Evolutionary conservation across 495 filamentous ascomycete genomes (phyloP), one percentile per base, ranked within the genome.

Genomic region (Chaetomium tenue): DNA sequence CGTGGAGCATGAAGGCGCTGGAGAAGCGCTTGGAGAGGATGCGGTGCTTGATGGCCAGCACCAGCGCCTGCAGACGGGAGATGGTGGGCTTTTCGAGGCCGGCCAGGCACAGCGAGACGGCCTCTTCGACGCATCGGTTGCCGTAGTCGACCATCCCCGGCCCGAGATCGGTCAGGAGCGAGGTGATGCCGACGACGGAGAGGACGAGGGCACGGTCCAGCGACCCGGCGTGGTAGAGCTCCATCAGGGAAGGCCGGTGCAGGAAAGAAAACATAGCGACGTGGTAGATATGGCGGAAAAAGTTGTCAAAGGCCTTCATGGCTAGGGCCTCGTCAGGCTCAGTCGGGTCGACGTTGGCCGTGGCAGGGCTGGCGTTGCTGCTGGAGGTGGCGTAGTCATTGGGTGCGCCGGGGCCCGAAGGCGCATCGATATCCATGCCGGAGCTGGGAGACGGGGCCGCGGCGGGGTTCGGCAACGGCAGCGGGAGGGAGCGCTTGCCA

Each of bases 201-300:
- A 82, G 72, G 2, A 83, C 74, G 4, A 83, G 71, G 0, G 79
- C 67, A 28, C 75, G 74, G 63, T 82, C 79, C 66, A 82, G 76
- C 54, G 76, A 75, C 23, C 78, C 79, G n/a, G 79, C 76, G 61
- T 82, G 76, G 66, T 79, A 81, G 0, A 78, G 75, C 40, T 83
- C 77, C 80, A 82, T 81, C 22, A 82, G 76, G 0, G 79, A 83
- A 1, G 81, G 79, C 2, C 79, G 79, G 63, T 82, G 80, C 44
- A 83, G 67, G 53, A 83, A 83, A 33, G 77, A 76, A 68, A 80
- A 82, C 66, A 78, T 76, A 56, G 79, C 78, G 60, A 83, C 74
- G 58, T 81, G 81, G 67, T 83, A 79, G 47, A 83, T 74, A 47
- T 82, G 75, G 13, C 77, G 76, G 70, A 83, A 83, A 70, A 78